These are phyloP conservation scores for Eudorina sp. DNA, from an alignment of 139 green algal genomes.

Conservation along the genomic window DNA sequence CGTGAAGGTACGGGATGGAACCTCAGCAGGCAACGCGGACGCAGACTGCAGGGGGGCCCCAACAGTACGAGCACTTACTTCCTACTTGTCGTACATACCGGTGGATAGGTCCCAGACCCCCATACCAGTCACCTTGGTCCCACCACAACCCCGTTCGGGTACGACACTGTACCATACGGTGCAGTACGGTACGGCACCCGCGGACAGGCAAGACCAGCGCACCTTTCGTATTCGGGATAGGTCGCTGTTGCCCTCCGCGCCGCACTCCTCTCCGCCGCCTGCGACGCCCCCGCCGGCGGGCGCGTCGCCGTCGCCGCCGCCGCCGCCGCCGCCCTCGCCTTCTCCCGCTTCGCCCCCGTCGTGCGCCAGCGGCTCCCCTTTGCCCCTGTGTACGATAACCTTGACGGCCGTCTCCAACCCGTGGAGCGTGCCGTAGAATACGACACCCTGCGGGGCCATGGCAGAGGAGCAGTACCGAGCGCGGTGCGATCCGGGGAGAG, in stretches of 20 bases:
- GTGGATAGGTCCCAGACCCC: too few relatives aligned
- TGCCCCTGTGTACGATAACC: constrained; percentile 40
- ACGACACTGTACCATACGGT: not conserved
- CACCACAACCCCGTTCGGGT: too few relatives aligned
- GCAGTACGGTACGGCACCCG: not conserved
- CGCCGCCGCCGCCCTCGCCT: not conserved
- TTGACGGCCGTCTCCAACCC: constrained; percentile 46
- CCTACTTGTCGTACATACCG: too few relatives aligned
- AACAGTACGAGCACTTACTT: too few relatives aligned
- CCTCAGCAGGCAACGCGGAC: not conserved
- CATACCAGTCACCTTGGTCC: too few relatives aligned
- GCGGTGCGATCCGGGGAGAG: too few relatives aligned
- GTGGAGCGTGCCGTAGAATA: constrained; percentile 39
- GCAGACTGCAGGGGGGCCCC: too few relatives aligned
- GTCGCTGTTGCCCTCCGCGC: not conserved
- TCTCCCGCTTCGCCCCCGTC: not conserved
- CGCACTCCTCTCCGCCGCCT: not conserved
- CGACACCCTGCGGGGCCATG: constrained; percentile 13
- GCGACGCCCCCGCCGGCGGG: not conserved
- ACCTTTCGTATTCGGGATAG: constrained; percentile 30
- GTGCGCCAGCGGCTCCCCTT: constrained; percentile 30
- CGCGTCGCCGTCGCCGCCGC: not conserved
- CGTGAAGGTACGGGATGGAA: not conserved
- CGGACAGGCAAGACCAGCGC: not conserved
- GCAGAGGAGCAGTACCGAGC: too few relatives aligned